A percentile compares a stretch with the other conserved stretches of the same genome.
These are phyloP conservation scores for Xylariaceae sp. DNA, from an alignment of 2,329 filamentous ascomycete species.

Conservation along the genomic window DNA sequence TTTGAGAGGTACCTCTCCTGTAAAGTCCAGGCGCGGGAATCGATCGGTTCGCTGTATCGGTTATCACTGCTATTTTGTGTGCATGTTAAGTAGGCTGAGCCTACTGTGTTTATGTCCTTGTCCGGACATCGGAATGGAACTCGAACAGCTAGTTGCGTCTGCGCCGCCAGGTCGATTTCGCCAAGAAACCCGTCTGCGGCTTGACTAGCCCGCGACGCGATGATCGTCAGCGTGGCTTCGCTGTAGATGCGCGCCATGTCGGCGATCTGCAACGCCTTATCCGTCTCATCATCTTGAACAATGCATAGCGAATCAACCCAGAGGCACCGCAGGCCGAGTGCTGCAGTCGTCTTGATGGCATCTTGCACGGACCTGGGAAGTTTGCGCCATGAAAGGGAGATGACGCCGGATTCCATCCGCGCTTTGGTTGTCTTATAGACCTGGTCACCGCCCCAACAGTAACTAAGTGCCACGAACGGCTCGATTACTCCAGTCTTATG, in stretches of 20 bases:
- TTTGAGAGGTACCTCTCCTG: slow-evolving; percentile 15
- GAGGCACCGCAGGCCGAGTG: slow-evolving; percentile 11
- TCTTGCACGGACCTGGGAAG: slow-evolving; percentile 15
- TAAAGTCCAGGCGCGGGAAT: slow-evolving; percentile 12
- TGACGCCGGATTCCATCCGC: neutral
- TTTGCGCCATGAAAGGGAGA: slow-evolving; percentile 6
- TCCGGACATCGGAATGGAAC: slow-evolving; percentile 8
- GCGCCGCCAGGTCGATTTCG: neutral
- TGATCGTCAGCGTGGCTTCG: slow-evolving; percentile 5
- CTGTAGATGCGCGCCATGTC: slow-evolving; percentile 13
- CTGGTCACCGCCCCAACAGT: slow-evolving; percentile 20
- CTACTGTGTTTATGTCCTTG: neutral
- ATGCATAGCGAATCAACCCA: slow-evolving; percentile 50
- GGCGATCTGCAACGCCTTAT: slow-evolving; percentile 11
- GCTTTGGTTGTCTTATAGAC: slow-evolving; percentile 16
- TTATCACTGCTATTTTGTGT: neutral
- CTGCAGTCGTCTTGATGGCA: neutral
- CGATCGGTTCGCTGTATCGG: slow-evolving; percentile 12
- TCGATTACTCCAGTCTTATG: neutral
- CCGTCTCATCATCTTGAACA: slow-evolving; percentile 39
- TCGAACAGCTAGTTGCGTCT: slow-evolving; percentile 2
- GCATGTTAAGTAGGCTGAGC: slow-evolving; percentile 1
- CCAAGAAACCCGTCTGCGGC: slow-evolving; percentile 6
- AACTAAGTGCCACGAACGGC: slow-evolving; percentile 15
- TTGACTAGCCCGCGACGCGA: slow-evolving; percentile 8